phyloP scores from a whole-genome alignment of 108 stramenopile species.

The Discostella stelligeroides region DNA sequence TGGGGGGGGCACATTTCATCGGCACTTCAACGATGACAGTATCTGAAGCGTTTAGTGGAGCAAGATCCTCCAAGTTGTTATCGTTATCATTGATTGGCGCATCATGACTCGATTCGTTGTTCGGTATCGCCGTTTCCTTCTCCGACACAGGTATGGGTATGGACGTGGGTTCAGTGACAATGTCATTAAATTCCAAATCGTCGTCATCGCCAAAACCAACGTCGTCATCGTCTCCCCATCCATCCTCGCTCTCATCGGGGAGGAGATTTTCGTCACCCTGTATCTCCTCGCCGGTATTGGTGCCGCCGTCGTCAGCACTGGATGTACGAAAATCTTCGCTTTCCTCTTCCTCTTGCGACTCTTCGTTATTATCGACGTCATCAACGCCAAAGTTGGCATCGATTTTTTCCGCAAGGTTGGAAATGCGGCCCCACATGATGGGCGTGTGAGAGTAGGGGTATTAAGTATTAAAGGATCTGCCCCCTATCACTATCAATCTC shows the following conservation, averaged over 20 bases:
- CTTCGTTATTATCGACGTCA: constrained; percentile 8
- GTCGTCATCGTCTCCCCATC: constrained; percentile 6
- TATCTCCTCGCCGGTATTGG: background rate
- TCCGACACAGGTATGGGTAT: too few relatives aligned
- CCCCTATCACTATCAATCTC: too few relatives aligned
- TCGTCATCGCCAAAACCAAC: background rate
- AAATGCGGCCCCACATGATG: constrained; percentile 44
- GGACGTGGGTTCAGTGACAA: background rate
- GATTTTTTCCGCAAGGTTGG: constrained; percentile 40
- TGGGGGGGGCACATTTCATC: background rate
- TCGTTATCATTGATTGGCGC: background rate
- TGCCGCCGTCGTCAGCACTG: constrained; percentile 5
- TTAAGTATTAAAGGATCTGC: too few relatives aligned
- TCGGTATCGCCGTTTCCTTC: too few relatives aligned
- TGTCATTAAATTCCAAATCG: background rate
- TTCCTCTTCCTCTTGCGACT: background rate
- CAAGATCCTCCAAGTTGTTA: background rate
- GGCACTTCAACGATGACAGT: too few relatives aligned
- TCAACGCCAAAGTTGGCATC: constrained; percentile 28
- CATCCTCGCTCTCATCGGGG: background rate
- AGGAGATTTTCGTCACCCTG: background rate
- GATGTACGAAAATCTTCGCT: background rate
- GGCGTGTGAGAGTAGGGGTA: background rate
- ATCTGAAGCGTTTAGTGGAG: too few relatives aligned
- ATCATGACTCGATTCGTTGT: too few relatives aligned